phyloP scores from a whole-genome alignment of 331 rosid genomes.

The Telfairia occidentalis region DNA sequence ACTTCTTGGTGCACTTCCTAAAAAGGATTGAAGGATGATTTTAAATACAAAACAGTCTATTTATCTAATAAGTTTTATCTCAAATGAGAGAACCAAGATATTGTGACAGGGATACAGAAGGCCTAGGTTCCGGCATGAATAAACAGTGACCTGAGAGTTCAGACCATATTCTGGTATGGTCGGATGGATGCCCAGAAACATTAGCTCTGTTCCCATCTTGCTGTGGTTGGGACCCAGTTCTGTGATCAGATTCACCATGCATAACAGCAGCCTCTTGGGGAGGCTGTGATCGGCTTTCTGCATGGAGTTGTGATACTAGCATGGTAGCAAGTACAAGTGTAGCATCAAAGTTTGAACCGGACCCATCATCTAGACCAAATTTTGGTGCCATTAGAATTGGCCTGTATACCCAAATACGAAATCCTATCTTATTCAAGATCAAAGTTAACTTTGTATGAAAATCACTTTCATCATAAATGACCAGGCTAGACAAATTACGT shows the following conservation, averaged over 20 bases:
- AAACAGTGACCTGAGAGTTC: constrained; percentile 69
- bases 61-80: not conserved
- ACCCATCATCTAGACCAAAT: constrained; percentile 67
- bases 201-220: constrained; percentile 34
- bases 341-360: constrained; percentile 73
- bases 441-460: constrained; percentile 12
- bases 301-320: constrained; percentile 71
- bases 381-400: constrained; percentile 82
- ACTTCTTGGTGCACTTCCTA: constrained; percentile 57
- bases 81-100: not conserved
- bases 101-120: not conserved
- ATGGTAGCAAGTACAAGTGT: constrained; percentile 92
- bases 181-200: constrained; percentile 65
- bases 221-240: constrained; percentile 34
- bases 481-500: not conserved
- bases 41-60: constrained; percentile 3
- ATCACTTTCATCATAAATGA: not conserved
- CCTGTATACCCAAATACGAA: constrained; percentile 33
- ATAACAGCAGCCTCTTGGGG: constrained; percentile 30
- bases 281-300: constrained; percentile 42
- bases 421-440: constrained; percentile 12
- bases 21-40: constrained; percentile 19
- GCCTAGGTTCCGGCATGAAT: not conserved
- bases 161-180: constrained; percentile 86
- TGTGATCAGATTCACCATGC: constrained; percentile 38